phyloP scores from a whole-genome alignment of 2,329 filamentous ascomycete species.

The Pyrenophora seminiperda region DNA sequence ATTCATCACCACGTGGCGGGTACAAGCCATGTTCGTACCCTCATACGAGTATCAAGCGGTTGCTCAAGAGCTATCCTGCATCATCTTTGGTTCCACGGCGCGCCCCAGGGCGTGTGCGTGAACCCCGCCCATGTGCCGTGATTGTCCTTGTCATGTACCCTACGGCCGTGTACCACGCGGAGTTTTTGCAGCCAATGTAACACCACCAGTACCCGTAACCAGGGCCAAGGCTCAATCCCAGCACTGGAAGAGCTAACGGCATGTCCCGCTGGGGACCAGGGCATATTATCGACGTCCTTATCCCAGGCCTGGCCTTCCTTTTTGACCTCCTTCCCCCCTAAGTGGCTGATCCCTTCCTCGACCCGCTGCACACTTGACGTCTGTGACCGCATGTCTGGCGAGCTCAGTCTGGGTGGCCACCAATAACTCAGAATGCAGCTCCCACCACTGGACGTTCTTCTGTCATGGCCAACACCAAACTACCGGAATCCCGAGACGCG shows the following conservation, averaged over 20 bases:
- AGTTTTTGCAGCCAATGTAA: conserved; percentile 3
- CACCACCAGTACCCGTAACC: conserved; percentile 5
- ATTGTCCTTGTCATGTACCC: conserved; percentile 3
- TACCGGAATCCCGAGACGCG: conserved; percentile 48
- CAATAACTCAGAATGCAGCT: conserved; percentile 31
- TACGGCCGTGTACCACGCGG: conserved; percentile 1
- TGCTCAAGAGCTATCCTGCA: background rate
- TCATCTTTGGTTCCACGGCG: background rate
- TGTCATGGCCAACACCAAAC: conserved; percentile 49
- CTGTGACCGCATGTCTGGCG: conserved; percentile 9
- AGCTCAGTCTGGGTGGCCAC: conserved; percentile 5
- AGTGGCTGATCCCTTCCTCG: background rate
- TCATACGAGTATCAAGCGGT: background rate
- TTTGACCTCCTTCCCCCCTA: background rate
- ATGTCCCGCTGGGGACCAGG: background rate
- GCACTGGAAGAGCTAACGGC: conserved; percentile 4
- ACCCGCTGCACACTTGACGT: background rate
- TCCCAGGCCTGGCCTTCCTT: background rate
- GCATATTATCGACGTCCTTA: conserved; percentile 7
- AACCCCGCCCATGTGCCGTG: conserved; percentile 6
- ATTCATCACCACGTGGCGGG: background rate
- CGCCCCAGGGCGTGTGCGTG: conserved; percentile 1
- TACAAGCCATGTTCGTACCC: background rate
- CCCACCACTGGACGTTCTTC: conserved; percentile 37
- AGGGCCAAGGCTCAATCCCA: conserved; percentile 3